Evolutionary conservation across 192 early-diverging fungal genomes (phyloP).

Genomic region (Phlyctochytrium planicorne): DNA sequence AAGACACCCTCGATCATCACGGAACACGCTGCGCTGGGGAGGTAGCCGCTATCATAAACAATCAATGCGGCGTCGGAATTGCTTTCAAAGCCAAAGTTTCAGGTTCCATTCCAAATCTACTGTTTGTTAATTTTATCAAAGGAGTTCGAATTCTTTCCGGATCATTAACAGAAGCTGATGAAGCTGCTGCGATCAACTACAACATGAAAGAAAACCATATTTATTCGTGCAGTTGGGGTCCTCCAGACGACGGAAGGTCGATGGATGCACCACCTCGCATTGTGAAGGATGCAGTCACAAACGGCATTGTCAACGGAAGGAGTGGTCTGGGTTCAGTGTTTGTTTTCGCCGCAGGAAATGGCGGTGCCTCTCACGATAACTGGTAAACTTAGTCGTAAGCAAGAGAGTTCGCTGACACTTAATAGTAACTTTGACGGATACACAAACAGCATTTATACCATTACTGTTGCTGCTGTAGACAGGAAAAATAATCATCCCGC

Average conservation of each 20-base stretch:
- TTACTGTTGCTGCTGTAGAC: slow-evolving; percentile 88
- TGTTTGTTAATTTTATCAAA: slow-evolving; percentile 28
- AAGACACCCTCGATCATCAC: slow-evolving; percentile 77
- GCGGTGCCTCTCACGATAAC: slow-evolving; percentile 77
- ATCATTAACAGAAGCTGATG: slow-evolving; percentile 88
- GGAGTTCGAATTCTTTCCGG: slow-evolving; percentile 86
- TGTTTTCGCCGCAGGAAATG: slow-evolving; percentile 95
- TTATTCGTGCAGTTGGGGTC: slow-evolving; percentile 97
- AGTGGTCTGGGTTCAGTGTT: slow-evolving; percentile 82
- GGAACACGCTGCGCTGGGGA: slow-evolving; percentile 98
- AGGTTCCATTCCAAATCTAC: slow-evolving; percentile 49
- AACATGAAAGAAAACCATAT: slow-evolving; percentile 86
- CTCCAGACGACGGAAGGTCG: slow-evolving; percentile 80
- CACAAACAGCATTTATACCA: slow-evolving; percentile 93
- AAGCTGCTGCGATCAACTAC: slow-evolving; percentile 88
- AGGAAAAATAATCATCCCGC: slow-evolving; percentile 71
- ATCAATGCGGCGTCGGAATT: slow-evolving; percentile 91
- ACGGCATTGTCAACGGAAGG: slow-evolving; percentile 84
- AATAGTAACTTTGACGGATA: slow-evolving; percentile 89
- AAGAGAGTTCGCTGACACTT: background rate
- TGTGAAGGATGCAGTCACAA: slow-evolving; percentile 79
- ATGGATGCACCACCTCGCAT: slow-evolving; percentile 82
- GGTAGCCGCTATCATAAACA: slow-evolving; percentile 87
- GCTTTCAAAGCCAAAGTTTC: slow-evolving; percentile 86
- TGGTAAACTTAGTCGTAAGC: slow-evolving; percentile 53